These are phyloP conservation scores for Taphrina flavorubra DNA, from an alignment of 1,139 yeast genomes.

Conservation along the genomic window DNA sequence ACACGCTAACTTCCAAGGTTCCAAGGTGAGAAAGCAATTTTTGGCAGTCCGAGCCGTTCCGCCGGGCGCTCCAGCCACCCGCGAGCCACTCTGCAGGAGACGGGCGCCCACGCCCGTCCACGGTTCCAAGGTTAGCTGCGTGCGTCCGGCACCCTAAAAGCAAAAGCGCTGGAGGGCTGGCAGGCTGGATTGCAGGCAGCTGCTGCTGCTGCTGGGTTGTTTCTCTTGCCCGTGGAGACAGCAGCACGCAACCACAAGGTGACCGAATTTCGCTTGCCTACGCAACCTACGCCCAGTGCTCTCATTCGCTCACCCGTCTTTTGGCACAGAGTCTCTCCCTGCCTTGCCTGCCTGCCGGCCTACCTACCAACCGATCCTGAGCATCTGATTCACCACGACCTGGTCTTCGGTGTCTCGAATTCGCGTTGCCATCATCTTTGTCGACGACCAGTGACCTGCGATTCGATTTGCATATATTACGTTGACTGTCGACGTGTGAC, in stretches of 20 bases:
- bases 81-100: not conserved
- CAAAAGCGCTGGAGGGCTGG: not conserved
- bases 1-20: not conserved
- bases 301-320: not conserved
- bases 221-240: not conserved
- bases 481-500: not conserved
- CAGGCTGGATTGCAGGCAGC: too few relatives aligned
- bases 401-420: not conserved
- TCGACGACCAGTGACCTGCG: too few relatives aligned
- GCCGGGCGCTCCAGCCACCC: not conserved
- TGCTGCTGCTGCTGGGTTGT: not conserved
- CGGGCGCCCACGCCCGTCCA: not conserved
- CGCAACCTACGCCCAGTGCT: not conserved
- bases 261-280: not conserved
- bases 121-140: not conserved
- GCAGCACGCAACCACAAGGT: not conserved
- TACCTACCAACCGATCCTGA: not conserved
- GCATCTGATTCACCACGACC: slow-evolving; percentile 7
- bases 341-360: not conserved
- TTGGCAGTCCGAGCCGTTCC: not conserved
- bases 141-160: too few relatives aligned
- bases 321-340: not conserved
- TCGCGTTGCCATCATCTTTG: too few relatives aligned
- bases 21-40: not conserved
- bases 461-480: too few relatives aligned